phyloP scores from a whole-genome alignment of 345 rosid genomes.

The Melaleuca alternifolia region DNA sequence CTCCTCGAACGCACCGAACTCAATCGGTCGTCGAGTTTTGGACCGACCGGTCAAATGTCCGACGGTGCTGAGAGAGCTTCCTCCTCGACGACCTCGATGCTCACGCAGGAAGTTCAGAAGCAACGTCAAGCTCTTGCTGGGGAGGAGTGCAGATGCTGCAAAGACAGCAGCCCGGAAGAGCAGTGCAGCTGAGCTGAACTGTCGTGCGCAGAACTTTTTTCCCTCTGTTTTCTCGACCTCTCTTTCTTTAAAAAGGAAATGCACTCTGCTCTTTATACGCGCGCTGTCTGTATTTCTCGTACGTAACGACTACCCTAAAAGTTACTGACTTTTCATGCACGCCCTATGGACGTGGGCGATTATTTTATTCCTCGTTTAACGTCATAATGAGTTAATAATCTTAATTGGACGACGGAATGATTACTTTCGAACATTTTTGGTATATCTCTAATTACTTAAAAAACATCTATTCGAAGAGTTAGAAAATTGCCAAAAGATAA shows the following conservation, averaged over 20 bases:
- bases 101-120: background rate
- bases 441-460: too few relatives aligned
- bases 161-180: background rate
- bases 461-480: too few relatives aligned
- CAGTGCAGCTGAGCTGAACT: background rate
- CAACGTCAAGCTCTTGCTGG: background rate
- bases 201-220: background rate
- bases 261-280: background rate
- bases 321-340: background rate
- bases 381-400: background rate
- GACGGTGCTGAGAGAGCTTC: background rate
- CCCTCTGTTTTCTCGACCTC: fast-evolving
- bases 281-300: background rate
- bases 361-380: background rate
- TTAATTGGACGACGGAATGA: background rate
- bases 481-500: too few relatives aligned
- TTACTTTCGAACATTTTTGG: background rate
- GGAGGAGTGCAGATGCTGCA: background rate
- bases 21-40: background rate
- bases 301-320: background rate
- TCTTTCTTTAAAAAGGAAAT: background rate
- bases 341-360: background rate
- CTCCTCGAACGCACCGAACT: background rate
- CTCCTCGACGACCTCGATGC: background rate
- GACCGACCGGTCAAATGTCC: fast-evolving